Evolutionary conservation across 768 basidiomycete species (phyloP).

Genomic region (Tulasnella sp.): DNA sequence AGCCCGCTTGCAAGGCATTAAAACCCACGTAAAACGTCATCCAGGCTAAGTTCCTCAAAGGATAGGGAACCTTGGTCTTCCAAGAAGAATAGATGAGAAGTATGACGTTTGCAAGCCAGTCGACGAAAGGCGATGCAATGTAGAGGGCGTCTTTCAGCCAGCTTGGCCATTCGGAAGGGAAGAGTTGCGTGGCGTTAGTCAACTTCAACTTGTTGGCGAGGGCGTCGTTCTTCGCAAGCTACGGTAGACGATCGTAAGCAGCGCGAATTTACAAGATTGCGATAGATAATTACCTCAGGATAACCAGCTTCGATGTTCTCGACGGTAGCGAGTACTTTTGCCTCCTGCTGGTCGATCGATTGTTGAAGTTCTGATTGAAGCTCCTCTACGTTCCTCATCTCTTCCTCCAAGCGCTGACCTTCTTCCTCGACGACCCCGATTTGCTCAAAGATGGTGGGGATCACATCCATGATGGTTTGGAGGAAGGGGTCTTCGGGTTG

Average conservation of each 20-base stretch:
- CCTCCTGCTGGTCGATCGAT: constrained; percentile 7
- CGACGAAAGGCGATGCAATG: constrained; percentile 9
- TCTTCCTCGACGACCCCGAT: constrained; percentile 7
- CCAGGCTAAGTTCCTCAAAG: not conserved
- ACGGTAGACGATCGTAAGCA: not conserved
- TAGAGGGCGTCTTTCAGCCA: not conserved
- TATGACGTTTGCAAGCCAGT: constrained; percentile 5
- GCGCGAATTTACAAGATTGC: not conserved
- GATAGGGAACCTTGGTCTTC: not conserved
- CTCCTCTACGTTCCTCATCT: not conserved
- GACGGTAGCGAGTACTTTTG: not conserved
- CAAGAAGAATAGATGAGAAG: not conserved
- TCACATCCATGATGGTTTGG: not conserved
- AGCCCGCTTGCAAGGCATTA: not conserved
- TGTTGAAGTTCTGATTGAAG: constrained; percentile 8
- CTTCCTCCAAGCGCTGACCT: constrained; percentile 5
- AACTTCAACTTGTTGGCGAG: not conserved
- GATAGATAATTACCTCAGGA: not conserved
- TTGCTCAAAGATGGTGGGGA: constrained; percentile 1
- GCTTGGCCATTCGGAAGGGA: constrained; percentile 5
- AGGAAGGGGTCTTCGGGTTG: not conserved
- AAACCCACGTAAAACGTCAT: constrained; percentile 2
- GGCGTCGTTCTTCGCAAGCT: not conserved
- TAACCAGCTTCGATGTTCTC: constrained; percentile 18
- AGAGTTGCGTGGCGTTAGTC: constrained; percentile 4